Base-by-base conservation (phyloP, 83 land plant species). In the Larix sibirica region DNA sequence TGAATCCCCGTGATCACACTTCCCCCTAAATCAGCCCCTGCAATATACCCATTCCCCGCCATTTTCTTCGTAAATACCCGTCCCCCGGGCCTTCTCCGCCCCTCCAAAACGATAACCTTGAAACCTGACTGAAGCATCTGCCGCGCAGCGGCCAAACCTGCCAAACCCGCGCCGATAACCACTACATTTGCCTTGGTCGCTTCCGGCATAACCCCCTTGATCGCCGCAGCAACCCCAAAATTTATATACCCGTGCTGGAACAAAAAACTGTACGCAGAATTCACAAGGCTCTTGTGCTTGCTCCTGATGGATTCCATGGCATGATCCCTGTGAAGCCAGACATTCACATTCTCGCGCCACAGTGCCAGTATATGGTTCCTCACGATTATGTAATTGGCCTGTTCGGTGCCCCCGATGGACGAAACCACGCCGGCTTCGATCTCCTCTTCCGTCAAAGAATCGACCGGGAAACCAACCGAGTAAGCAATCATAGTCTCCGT, bases 1-100 rank as follows among this genome's bases (percentile, higher is more conserved):
- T 94, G 91, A 6, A 94, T 92, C n/a, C 99, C 98, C 2, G 99
- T 97, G 47, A 97, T 87, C 18, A 97, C 99, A 66, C 97, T 94
- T 3, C 97, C 99, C 14, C 99, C 99, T 12, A 97, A 85, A 83
- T 97, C 99, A 8, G 88, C 98, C 4, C 97, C 93, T 0, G 95
- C 99, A 20, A 44, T 68, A 10, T 75, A 74, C 60, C 85, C 91
- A 12, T 83, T 89, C 7, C 90, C 94, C 28, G 87, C 66, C 99
- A 94, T 93, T 73, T 85, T 89, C 86, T 76, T 84, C 10, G 98
- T 92, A 81, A 89, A 86, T 5, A 95, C 99, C n/a, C 99, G 86
- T 0, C 99, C 99, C 2, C 99, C 99, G 20, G 98, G 92, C n/a
- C 99, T 81, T 36, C 61, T 79, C 65, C 99, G 86, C 4, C 94